Evolutionary conservation across 805 yeast species (phyloP), one percentile per base, ranked within the genome.

Genomic region (Metschnikowia colocasiae): DNA sequence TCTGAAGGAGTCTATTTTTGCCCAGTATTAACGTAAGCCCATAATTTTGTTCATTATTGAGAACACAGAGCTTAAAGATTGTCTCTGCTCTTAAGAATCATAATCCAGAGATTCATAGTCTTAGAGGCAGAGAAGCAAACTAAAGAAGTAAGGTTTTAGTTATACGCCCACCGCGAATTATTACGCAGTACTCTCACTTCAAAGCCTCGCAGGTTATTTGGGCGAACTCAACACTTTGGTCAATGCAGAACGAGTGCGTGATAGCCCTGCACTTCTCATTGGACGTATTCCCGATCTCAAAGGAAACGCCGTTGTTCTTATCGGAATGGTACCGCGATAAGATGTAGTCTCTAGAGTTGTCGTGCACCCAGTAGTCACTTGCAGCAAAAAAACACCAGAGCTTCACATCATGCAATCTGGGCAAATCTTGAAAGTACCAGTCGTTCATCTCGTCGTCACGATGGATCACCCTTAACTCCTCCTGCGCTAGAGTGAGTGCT

Each of bases 311-410:
- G 1, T 66, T 60, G 31, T 65, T 63, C 16, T 57, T 54, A 31
- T 31, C 49, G 31, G 61, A 59, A 20, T 66, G 60, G 53, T 75
- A 73, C 33, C 69, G 62, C 9, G 64, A 50, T 31, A 77, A 56
- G 2, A 82, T 58, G 47, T 61, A 63, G 26, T 69, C 69, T 38
- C 85, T 71, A 1, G 87, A 77, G 23, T 58, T 63, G 40, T 75
- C 70, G 46, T 71, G 69, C 2, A 85, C 82, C 91, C 91, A 85
- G 57, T 81, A 80, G 59, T 85, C 92, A 25, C 66, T 58, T n/a
- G 61, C 63, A 5, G 85, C 83, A 53, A 81, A 82, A 47, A 77
- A 76, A 3, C 71, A 59, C 86, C 86, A 82, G n/a, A 78, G 63
- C 20, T 60, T 63, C 6, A 57, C 51, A 18, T 57, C 57, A 8